phyloP scores from a whole-genome alignment of 208 protist genomes.

The Leishmania amazonensis region DNA sequence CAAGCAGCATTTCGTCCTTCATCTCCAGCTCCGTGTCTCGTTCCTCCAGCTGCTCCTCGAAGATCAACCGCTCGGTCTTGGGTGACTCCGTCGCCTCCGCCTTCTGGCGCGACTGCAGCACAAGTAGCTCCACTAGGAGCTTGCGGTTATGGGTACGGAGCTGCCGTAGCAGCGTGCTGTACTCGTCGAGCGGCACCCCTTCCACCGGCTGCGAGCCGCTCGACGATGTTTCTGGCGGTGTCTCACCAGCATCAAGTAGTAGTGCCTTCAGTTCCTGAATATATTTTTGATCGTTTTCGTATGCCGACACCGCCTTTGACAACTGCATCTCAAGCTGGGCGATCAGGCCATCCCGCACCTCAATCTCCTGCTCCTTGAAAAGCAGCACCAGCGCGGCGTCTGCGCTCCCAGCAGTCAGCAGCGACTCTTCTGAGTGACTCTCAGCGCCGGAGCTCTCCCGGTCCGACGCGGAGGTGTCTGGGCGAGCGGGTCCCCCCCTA shows the following conservation, averaged over 20 bases:
- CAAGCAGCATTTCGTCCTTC: slow-evolving; percentile 80
- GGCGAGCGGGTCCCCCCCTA: background rate
- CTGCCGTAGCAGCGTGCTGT: slow-evolving; percentile 61
- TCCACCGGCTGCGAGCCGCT: slow-evolving; percentile 51
- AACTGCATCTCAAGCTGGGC: slow-evolving; percentile 62
- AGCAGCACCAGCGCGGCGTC: slow-evolving; percentile 51
- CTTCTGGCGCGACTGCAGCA: slow-evolving; percentile 19
- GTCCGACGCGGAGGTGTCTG: background rate
- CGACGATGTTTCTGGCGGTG: slow-evolving; percentile 26
- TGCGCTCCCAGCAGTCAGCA: slow-evolving; percentile 15
- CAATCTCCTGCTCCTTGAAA: slow-evolving; percentile 69
- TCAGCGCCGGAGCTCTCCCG: slow-evolving; percentile 17
- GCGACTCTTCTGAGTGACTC: slow-evolving; percentile 20
- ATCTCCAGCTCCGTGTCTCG: slow-evolving; percentile 66
- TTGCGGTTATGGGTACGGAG: slow-evolving; percentile 61
- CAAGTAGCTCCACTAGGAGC: slow-evolving; percentile 41
- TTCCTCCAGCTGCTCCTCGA: slow-evolving; percentile 66
- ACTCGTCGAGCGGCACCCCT: slow-evolving; percentile 63
- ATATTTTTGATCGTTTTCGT: slow-evolving; percentile 43
- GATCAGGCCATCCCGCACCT: slow-evolving; percentile 58
- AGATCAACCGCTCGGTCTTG: background rate
- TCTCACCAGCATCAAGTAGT: slow-evolving; percentile 32
- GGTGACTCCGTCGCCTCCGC: slow-evolving; percentile 2
- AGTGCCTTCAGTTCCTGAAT: slow-evolving; percentile 45
- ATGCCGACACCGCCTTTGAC: slow-evolving; percentile 37